Evolutionary conservation across 257 asterid genomes (phyloP).

Genomic region (Solanum neorickii): DNA sequence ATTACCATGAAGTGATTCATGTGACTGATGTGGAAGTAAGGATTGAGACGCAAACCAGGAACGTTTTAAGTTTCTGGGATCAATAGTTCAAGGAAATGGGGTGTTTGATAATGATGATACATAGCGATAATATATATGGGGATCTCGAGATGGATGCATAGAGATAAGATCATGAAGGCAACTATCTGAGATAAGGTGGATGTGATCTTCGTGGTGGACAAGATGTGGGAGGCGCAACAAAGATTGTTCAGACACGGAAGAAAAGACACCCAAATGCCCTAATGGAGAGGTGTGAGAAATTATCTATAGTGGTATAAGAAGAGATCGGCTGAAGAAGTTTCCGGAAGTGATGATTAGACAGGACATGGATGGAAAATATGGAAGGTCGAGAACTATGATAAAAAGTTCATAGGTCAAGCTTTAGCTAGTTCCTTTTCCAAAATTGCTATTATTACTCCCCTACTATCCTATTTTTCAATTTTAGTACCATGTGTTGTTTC

Average conservation of each 20-base stretch:
- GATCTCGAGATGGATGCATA: not conserved
- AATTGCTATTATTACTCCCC: not conserved
- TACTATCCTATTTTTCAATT: not conserved
- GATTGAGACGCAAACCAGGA: not conserved
- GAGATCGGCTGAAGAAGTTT: not conserved
- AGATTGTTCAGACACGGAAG: not conserved
- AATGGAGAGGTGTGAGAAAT: not conserved
- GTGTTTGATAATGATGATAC: not conserved
- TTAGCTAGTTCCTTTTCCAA: not conserved
- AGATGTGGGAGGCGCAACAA: accelerated
- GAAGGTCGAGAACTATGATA: not conserved
- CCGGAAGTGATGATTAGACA: not conserved
- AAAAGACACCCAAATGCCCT: not conserved
- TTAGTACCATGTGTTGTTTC: not conserved
- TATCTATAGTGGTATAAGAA: not conserved
- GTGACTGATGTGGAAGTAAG: not conserved
- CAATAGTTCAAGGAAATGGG: not conserved
- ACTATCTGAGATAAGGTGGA: not conserved
- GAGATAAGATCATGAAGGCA: not conserved
- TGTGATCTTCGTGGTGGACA: not conserved
- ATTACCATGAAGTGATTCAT: not conserved
- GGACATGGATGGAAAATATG: not conserved
- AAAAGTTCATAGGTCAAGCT: not conserved
- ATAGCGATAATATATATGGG: too few relatives aligned
- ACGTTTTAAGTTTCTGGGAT: not conserved